Conservation (phyloP, 2,329 filamentous ascomycete species). For the Apiospora sp. region DNA sequence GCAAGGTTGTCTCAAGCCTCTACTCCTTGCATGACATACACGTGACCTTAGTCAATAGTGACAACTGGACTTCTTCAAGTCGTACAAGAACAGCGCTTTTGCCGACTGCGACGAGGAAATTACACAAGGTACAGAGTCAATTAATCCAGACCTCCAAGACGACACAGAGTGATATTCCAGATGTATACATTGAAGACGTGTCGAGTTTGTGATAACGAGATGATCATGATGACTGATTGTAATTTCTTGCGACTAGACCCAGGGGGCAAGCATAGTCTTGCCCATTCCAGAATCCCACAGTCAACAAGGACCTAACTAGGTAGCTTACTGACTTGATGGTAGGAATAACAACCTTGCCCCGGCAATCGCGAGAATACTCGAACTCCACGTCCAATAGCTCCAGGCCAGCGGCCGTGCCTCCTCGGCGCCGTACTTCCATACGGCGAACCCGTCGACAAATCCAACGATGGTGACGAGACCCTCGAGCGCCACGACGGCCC, state of each 20-base stretch:
- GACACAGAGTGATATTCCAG: background rate
- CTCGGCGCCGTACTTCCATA: slow-evolving; percentile 2
- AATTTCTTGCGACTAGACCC: no score
- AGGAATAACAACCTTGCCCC: background rate
- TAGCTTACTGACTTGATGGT: background rate
- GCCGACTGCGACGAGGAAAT: no score
- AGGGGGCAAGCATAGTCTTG: background rate
- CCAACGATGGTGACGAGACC: background rate
- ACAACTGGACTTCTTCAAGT: no score
- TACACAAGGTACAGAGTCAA: no score
- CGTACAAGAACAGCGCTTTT: no score
- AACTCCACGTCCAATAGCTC: slow-evolving; percentile 8
- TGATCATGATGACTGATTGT: no score
- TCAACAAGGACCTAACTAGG: background rate
- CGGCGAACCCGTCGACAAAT: slow-evolving; percentile 7
- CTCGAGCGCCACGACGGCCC: slow-evolving; percentile 6
- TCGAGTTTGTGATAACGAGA: no score
- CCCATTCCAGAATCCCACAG: background rate
- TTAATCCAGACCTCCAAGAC: background rate
- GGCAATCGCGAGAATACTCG: slow-evolving; percentile 5
- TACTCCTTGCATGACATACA: no score
- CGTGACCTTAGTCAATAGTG: no score
- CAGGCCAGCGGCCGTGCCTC: slow-evolving; percentile 6
- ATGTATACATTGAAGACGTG: background rate
- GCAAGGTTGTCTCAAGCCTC: no score